Base-by-base conservation (phyloP, 768 basidiomycete genomes). In the Crepidotus variabilis region DNA sequence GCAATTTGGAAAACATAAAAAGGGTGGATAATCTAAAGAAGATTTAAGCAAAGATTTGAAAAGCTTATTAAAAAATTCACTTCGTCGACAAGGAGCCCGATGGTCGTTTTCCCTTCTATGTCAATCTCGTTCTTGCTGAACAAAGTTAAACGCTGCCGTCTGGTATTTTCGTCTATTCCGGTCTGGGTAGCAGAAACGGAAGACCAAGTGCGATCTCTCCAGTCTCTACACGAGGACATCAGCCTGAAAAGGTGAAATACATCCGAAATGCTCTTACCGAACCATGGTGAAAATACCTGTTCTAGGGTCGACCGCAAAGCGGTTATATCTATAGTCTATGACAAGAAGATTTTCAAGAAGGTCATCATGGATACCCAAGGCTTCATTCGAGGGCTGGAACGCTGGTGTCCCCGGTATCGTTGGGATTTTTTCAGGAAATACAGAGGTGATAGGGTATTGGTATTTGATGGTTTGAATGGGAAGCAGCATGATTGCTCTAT, bases 1-100 rank as follows among this genome's bases (percentile, higher is more conserved):
- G 93, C 93, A 61, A 98, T 87, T 79, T 99, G 97, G 67, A 99
- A 99, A 54, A 99, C 88, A 67, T 98, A 98, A 72, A 98, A 98
- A 0, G 97, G 97, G 67, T 98, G 96, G 36, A 98, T 88, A 47
- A 97, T 84, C 93, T 77, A 47, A 5, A 47, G 24, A 46, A 47
- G 43, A 47, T 55, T 35, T 33, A 58, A 36, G 49, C 55, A 22
- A 58, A 46, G 52, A 33, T 43, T n/a, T 34, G 14, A 36, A 50
- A 14, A 16, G 47, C 34, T 7, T 36, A 47, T 24, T 28, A n/a
- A 35, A 13, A 52, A 14, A 61, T 49, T 3, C 35, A 93, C 94
- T 81, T 98, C 97, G 61, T 98, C 94, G 18, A 98, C 73, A 6
- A 98, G 76, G 2, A 99, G 79, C 14, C 83, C 77, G 2, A 85